A percentile compares a stretch with the other conserved stretches of the same genome.
phyloP scores from a whole-genome alignment of 2,329 filamentous ascomycete genomes.

The Setomelanomma holmii region DNA sequence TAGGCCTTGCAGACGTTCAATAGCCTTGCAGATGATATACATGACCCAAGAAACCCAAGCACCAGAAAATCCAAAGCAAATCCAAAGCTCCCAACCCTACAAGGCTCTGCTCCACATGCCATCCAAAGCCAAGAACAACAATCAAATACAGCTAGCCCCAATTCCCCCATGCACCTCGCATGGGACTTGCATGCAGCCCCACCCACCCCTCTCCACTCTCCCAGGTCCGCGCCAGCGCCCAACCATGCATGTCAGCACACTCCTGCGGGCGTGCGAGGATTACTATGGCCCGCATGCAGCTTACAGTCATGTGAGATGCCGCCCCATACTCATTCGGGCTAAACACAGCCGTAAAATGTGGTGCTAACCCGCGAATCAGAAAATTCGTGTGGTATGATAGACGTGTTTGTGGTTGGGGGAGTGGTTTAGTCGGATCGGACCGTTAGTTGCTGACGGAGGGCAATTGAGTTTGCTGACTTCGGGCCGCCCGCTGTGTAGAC shows the following conservation, averaged over 20 bases:
- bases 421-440: not conserved
- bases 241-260: slow-evolving; percentile 7
- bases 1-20: no score
- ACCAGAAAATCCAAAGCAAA: no score
- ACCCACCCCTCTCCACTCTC: not conserved
- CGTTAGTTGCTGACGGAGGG: no score
- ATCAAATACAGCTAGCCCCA: no score
- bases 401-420: not conserved
- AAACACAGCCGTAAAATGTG: no score
- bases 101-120: no score
- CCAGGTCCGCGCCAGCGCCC: not conserved
- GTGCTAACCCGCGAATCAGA: not conserved
- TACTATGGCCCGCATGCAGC: slow-evolving; percentile 7
- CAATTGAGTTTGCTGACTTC: not conserved
- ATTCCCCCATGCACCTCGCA: not conserved
- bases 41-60: no score
- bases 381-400: slow-evolving; percentile 6
- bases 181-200: slow-evolving; percentile 1
- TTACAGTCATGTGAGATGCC: slow-evolving; percentile 7
- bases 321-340: not conserved
- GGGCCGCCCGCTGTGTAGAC: not conserved
- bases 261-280: not conserved
- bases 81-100: no score
- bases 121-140: no score
- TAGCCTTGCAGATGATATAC: no score